phyloP scores from a whole-genome alignment of 371 early-diverging fungal genomes.

The Mucor mucedo region DNA sequence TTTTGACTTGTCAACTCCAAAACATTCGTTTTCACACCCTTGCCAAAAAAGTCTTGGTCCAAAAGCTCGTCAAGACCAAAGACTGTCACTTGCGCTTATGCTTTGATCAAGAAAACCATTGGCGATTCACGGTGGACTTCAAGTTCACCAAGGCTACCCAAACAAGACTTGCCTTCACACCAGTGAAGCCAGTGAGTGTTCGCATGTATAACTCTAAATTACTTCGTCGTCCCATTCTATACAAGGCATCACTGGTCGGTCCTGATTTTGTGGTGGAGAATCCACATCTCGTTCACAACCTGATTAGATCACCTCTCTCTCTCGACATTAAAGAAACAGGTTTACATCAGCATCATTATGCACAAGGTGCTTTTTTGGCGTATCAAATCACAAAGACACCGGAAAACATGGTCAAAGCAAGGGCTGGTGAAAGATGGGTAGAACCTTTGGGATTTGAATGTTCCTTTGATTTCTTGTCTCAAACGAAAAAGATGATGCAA shows the following conservation, averaged over 20 bases:
- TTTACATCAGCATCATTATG: conserved; percentile 6
- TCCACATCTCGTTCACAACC: conserved; percentile 1
- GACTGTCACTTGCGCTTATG: conserved; percentile 16
- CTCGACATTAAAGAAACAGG: conserved; percentile 18
- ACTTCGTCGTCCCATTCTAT: conserved; percentile 16
- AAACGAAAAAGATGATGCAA: conserved; percentile 14
- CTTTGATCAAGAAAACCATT: conserved; percentile 27
- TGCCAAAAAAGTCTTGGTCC: conserved; percentile 9
- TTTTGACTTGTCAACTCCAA: conserved; percentile 10
- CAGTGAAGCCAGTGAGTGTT: conserved; percentile 13
- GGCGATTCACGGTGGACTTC: conserved; percentile 30
- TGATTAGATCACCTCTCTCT: conserved; percentile 10
- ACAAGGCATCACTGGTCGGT: conserved; percentile 11
- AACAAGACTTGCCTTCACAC: conserved; percentile 18
- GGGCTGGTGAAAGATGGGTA: conserved; percentile 23
- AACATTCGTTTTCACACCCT: conserved; percentile 11
- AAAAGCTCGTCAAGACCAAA: conserved; percentile 8
- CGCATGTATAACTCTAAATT: conserved; percentile 23
- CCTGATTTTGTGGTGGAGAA: conserved; percentile 13
- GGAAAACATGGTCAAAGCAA: conserved; percentile 15
- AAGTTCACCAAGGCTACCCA: conserved; percentile 14
- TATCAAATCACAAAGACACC: conserved; percentile 15
- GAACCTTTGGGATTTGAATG: conserved; percentile 22
- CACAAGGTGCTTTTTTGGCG: not conserved
- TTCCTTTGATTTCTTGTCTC: conserved; percentile 15